Conservation (phyloP, 306 rosid genomes). For the Myrica gale region DNA sequence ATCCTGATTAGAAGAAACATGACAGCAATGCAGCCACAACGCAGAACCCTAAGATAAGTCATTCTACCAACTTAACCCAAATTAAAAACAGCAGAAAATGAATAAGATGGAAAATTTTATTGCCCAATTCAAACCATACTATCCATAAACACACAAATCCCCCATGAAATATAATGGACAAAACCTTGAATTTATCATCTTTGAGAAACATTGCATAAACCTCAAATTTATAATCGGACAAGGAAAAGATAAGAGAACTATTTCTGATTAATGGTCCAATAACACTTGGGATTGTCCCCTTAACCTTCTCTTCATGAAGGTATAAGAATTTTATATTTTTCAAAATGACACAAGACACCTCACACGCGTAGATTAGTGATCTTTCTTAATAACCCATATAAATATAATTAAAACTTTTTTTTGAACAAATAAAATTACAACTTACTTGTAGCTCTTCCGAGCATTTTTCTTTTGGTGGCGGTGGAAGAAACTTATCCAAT, state of each 20-base stretch:
- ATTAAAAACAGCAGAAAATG: neutral
- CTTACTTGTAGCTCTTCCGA: slow-evolving; percentile 84
- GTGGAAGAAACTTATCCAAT: slow-evolving; percentile 72
- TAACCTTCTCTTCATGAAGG: neutral
- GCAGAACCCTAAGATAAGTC: neutral
- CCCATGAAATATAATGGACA: neutral
- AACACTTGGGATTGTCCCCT: neutral
- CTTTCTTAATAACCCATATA: neutral
- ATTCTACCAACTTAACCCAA: neutral
- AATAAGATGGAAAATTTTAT: neutral
- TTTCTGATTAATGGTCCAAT: neutral
- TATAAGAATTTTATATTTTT: neutral
- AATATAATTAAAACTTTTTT: slow-evolving; percentile 43
- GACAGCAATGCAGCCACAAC: neutral
- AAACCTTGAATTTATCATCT: neutral
- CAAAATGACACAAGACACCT: neutral
- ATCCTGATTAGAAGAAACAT: neutral
- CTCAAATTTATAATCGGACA: neutral
- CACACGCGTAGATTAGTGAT: neutral
- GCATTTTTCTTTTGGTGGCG: slow-evolving; percentile 71
- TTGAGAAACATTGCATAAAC: neutral
- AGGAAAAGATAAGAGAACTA: neutral
- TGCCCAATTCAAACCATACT: neutral
- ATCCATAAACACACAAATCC: neutral
- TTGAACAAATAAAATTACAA: neutral